Evolutionary conservation across 2,329 filamentous ascomycete genomes (phyloP), one percentile per base, ranked within the genome.

Genomic region (Nigrospora osmanthi): DNA sequence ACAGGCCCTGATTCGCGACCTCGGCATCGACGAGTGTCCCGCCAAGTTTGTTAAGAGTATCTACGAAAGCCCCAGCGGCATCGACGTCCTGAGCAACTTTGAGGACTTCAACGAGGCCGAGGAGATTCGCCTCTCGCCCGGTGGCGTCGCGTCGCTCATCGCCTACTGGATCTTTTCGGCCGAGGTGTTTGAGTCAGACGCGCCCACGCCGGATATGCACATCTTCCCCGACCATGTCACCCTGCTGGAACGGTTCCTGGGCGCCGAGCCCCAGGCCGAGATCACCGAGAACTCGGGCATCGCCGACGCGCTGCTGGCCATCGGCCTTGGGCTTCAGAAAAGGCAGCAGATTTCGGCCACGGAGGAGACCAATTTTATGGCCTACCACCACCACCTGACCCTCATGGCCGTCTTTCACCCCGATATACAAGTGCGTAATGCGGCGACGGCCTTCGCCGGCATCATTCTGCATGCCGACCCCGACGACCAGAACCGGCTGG

Each of bases 91-190:
- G 10, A 66, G 66, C 2, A 66, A 73, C 19, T 69, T 71, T 15
- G 69, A 76, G 33, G 63, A 69, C 17, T 68, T 69, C 5, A 64
- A 66, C 14, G 66, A 69, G 1, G 68, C 72, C 0, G 69, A 73
- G 13, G 70, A 73, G 12, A 75, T 84, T 39, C 69, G 72, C 38
- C 66, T 84, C 3, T 82, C 81, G 1, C 75, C 74, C 1, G 73
- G 75, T 6, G 81, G 81, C 4, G 68, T 75, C 19, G 62, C 81
- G 12, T 80, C 77, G 50, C 65, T 85, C 33, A 64, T 80, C 14
- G 74, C 77, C 9, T 83, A 82, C 58, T 79, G 75, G 65, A 67
- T 83, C 36, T 82, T 84, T 53, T 78, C 81, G 1, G 71, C 76
- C 0, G 71, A 80, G 15, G 64, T 84, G 5, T 85, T 85, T 52